Base-by-base conservation (phyloP, 2,329 filamentous ascomycete genomes). In the Gaeumannomyces tritici region DNA sequence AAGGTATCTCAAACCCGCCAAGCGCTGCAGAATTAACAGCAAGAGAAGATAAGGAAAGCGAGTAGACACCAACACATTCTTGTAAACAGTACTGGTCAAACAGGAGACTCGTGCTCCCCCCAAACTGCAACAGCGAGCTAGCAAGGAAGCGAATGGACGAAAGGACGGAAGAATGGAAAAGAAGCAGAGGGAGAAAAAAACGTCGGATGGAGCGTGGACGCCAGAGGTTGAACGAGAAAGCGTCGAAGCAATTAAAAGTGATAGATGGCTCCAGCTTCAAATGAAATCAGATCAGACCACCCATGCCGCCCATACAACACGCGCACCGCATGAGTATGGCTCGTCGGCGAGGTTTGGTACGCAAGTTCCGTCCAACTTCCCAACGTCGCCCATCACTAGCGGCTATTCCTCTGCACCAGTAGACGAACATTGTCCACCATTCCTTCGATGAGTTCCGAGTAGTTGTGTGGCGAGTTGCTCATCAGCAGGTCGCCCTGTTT, bases 351-450 rank as follows among this genome's bases (percentile, higher is more conserved):
- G 18, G 12, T 18, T 47, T 47, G 42, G 42, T 21, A 2, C 7
- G 42, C 18, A 47, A 3, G 15, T n/a, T 47, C 18, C 42, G 26
- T n/a, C 27, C 29, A n/a, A 54, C 1, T 31, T n/a, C n/a, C 59
- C 42, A 54, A 60, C 42, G 42, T 1, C 42, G 18, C 13, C 42
- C 42, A 47, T 47, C 42, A 47, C 18, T 47, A 21, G 42, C 42
- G 42, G 4, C 18, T 47, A 6, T 18, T 47, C 42, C n/a, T 47
- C 42, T 60, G 74, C 0, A 83, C 80, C 42, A 90, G 74, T 31
- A 86, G 77, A 24, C 85, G 80, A 47, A 89, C 78, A 67, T 95
- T 93, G 72, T 92, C 88, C 62, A 93, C 75, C 65, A 95, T 83
- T 1, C 88, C 89, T 65, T 89, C 86, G 3, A 95, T 83, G 18